phyloP scores from a whole-genome alignment of 345 rosid species.

The Populus deltoides region DNA sequence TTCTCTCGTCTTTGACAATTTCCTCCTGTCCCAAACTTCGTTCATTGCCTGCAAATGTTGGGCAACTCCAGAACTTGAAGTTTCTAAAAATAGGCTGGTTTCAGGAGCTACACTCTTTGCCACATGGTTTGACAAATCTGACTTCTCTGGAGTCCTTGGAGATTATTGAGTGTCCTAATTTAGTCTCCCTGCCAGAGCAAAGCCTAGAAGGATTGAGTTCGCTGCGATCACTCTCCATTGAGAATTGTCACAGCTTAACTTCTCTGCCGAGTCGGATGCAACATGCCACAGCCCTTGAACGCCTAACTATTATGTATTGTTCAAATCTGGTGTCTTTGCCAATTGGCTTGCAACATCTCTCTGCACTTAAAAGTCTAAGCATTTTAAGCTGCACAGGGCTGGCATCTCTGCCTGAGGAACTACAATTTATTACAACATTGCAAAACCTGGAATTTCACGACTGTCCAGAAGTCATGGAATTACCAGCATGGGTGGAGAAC shows the following conservation, averaged over 20 bases:
- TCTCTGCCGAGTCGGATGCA: constrained; percentile 16
- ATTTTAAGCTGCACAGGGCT: constrained; percentile 6
- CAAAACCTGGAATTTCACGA: constrained; percentile 9
- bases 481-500: constrained; percentile 10
- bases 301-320: constrained; percentile 26
- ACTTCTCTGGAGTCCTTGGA: constrained; percentile 19
- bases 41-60: neutral
- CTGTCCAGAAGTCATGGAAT: constrained; percentile 6
- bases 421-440: neutral
- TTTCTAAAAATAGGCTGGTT: constrained; percentile 21
- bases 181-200: constrained; percentile 3
- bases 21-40: constrained; percentile 17
- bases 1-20: constrained; percentile 8
- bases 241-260: constrained; percentile 16
- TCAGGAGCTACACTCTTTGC: constrained; percentile 12
- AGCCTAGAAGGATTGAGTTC: constrained; percentile 11
- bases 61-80: constrained; percentile 12
- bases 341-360: constrained; percentile 1
- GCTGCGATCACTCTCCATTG: constrained; percentile 14
- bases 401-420: neutral
- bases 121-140: constrained; percentile 14
- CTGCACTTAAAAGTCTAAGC: constrained; percentile 11
- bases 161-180: constrained; percentile 18
- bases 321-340: constrained; percentile 17
- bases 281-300: constrained; percentile 14